These are phyloP conservation scores for Rhodotorula paludigena DNA, from an alignment of 768 basidiomycete species.

Conservation along the genomic window DNA sequence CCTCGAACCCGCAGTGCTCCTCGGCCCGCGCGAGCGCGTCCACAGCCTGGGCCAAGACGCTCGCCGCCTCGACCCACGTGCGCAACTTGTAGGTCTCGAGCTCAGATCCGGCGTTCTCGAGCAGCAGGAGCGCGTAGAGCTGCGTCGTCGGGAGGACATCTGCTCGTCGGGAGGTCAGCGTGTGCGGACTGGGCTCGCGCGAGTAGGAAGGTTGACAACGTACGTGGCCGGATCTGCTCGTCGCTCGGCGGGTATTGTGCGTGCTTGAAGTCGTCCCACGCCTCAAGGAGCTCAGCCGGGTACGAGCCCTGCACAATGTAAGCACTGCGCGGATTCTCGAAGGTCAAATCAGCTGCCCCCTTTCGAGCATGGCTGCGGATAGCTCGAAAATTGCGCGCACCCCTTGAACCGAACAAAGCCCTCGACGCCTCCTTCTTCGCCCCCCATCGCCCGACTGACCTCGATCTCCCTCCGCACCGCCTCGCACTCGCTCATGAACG, in stretches of 20 bases:
- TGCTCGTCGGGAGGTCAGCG: conserved; percentile 43
- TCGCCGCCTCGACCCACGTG: conserved; percentile 77
- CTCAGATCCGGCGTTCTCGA: conserved; percentile 85
- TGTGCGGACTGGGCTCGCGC: conserved; percentile 4
- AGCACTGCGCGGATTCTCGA: conserved; percentile 52
- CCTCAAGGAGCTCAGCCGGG: conserved; percentile 65
- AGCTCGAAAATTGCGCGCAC: conserved; percentile 42
- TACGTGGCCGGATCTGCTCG: conserved; percentile 66
- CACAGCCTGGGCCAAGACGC: conserved; percentile 84
- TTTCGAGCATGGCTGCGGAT: neutral
- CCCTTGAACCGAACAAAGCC: conserved; percentile 72
- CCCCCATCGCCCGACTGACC: conserved; percentile 56
- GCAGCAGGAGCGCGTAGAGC: conserved; percentile 79
- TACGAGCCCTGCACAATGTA: conserved; percentile 84
- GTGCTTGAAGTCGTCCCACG: conserved; percentile 81
- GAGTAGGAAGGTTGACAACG: conserved; percentile 35
- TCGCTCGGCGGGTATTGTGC: conserved; percentile 70
- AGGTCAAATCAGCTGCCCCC: neutral
- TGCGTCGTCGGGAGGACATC: conserved; percentile 72
- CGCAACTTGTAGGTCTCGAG: conserved; percentile 75
- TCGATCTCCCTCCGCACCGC: conserved; percentile 36
- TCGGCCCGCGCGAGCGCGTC: conserved; percentile 75
- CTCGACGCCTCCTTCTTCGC: conserved; percentile 53
- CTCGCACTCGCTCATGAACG: conserved; percentile 63
- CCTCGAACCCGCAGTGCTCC: conserved; percentile 76